These are phyloP conservation scores for Raphidocelis subcapitata DNA, from an alignment of 139 green algal species.

Conservation along the genomic window DNA sequence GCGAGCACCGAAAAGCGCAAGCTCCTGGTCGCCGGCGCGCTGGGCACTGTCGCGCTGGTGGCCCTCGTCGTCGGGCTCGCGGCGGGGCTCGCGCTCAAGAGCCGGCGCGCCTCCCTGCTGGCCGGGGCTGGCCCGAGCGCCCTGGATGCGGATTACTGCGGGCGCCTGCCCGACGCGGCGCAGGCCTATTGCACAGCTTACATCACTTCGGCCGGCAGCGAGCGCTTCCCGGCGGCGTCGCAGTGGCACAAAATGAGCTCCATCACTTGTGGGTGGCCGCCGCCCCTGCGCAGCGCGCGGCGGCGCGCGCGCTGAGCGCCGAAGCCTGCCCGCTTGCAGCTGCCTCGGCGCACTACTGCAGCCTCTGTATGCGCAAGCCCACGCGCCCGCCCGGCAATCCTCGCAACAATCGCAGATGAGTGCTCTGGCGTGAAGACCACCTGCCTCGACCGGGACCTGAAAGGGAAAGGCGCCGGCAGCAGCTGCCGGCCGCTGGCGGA, in stretches of 20 bases:
- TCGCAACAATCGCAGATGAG: no score
- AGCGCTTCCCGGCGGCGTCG: constrained; percentile 11
- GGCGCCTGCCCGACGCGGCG: background rate
- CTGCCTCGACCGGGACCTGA: constrained; percentile 16
- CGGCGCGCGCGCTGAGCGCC: background rate
- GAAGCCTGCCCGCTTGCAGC: no score
- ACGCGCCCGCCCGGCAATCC: background rate
- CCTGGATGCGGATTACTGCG: constrained; percentile 11
- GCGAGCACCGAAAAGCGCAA: no score
- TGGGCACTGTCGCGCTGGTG: no score
- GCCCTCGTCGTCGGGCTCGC: no score
- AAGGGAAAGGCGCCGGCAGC: background rate
- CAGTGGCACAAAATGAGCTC: constrained; percentile 6
- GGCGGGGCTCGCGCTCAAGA: no score
- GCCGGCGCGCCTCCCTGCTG: no score
- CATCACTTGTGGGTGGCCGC: constrained; percentile 7
- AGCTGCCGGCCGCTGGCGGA: constrained; percentile 5
- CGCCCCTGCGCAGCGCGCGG: background rate
- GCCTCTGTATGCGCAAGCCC: background rate
- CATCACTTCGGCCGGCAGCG: background rate
- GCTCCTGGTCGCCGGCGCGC: no score
- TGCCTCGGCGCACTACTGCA: background rate
- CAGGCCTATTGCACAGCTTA: constrained; percentile 1
- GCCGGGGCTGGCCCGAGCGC: no score
- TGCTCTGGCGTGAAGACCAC: constrained; percentile 12